A percentile compares a stretch with the other conserved stretches of the same genome.
phyloP scores from a whole-genome alignment of 495 filamentous ascomycete species.

The Penicillium coffeae region DNA sequence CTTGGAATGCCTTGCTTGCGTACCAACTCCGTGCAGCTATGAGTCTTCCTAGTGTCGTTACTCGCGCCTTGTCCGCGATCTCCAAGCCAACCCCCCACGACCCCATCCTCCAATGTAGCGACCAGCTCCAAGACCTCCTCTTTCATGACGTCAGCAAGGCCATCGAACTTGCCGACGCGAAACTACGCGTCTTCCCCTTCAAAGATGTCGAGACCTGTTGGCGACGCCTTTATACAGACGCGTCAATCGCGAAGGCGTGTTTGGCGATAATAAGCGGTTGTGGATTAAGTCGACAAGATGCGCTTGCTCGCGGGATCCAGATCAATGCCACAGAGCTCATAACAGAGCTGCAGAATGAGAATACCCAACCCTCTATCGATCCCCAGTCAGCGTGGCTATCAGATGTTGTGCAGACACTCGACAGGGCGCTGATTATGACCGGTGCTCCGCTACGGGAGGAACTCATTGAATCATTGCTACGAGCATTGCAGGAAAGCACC shows the following conservation, averaged over 20 bases:
- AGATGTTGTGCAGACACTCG: slow-evolving; percentile 60
- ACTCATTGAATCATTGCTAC: slow-evolving; percentile 50
- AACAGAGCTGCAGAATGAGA: slow-evolving; percentile 6
- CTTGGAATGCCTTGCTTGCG: neutral
- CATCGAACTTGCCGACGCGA: slow-evolving; percentile 48
- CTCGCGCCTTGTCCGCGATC: slow-evolving; percentile 27
- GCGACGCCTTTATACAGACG: slow-evolving; percentile 75
- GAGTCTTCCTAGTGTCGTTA: neutral
- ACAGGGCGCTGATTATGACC: slow-evolving; percentile 78
- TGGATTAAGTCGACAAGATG: slow-evolving; percentile 4
- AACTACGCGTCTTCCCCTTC: slow-evolving; percentile 73
- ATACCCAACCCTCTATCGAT: slow-evolving; percentile 1
- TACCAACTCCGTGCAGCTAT: slow-evolving; percentile 6
- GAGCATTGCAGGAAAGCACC: slow-evolving; percentile 26
- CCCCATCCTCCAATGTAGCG: slow-evolving; percentile 39
- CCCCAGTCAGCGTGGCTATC: slow-evolving; percentile 28
- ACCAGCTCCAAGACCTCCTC: slow-evolving; percentile 25
- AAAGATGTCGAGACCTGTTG: slow-evolving; percentile 70
- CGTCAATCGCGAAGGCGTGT: slow-evolving; percentile 61
- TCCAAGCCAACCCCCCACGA: slow-evolving; percentile 32
- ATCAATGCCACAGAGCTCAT: slow-evolving; percentile 12
- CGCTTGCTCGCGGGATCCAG: slow-evolving; percentile 4
- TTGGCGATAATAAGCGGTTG: slow-evolving; percentile 29
- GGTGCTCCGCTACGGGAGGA: slow-evolving; percentile 63
- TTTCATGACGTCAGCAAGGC: slow-evolving; percentile 31